A percentile compares a stretch with the other conserved stretches of the same genome.
Evolutionary conservation across 192 early-diverging fungal species (phyloP).

Genomic region (Coemansia sp.): DNA sequence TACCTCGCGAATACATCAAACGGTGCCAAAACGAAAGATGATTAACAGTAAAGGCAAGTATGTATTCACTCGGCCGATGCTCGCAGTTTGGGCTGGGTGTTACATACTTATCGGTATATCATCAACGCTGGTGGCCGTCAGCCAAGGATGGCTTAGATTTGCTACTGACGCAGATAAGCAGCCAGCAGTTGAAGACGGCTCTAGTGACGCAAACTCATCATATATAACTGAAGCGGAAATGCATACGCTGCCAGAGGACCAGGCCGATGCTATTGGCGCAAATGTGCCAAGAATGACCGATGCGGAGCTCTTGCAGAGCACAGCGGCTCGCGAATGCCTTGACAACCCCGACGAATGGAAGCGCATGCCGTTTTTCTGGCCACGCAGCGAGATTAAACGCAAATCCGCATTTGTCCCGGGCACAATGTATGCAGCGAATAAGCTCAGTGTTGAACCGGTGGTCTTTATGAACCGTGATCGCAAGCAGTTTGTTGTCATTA

Average conservation of each 20-base stretch:
- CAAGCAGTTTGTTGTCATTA: conserved; percentile 52
- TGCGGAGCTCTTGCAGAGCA: conserved; percentile 22
- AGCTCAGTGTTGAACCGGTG: conserved; percentile 42
- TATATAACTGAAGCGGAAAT: conserved; percentile 2
- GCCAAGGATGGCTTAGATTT: conserved; percentile 49
- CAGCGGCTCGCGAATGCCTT: conserved; percentile 36
- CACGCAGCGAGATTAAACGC: background rate
- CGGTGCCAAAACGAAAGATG: conserved; percentile 2
- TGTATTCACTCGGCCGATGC: conserved; percentile 47
- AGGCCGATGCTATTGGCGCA: background rate
- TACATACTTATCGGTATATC: conserved; percentile 48
- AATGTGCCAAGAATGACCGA: conserved; percentile 6
- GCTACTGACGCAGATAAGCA: background rate
- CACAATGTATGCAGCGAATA: conserved; percentile 28
- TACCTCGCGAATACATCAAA: conserved; percentile 19
- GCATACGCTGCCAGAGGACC: background rate
- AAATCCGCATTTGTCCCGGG: conserved; percentile 26
- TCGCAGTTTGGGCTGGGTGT: conserved; percentile 48
- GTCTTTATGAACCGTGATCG: conserved; percentile 50
- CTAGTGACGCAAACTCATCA: background rate
- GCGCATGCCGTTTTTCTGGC: conserved; percentile 51
- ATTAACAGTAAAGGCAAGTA: conserved; percentile 14
- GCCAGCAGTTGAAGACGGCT: background rate
- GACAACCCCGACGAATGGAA: conserved; percentile 47
- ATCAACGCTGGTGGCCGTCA: conserved; percentile 27